Evolutionary conservation across 345 rosid species (phyloP).

Genomic region (Chamaenerion angustifolium): DNA sequence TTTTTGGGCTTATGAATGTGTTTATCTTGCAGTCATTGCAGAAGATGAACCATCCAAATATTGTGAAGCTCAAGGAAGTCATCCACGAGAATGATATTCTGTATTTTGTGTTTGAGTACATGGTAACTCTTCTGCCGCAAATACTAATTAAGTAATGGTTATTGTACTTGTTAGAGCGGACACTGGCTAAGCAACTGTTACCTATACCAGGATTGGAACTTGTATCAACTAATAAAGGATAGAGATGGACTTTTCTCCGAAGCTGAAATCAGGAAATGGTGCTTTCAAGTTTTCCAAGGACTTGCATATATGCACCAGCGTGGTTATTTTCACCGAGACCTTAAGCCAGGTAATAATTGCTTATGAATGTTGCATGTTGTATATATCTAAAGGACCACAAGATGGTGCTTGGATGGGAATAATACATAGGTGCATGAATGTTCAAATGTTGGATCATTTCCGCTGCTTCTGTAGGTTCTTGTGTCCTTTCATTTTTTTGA

Average conservation of each 20-base stretch:
- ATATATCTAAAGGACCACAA: no score
- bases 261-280: conserved; percentile 77
- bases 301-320: conserved; percentile 87
- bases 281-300: conserved; percentile 94
- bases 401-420: no score
- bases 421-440: no score
- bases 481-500: no score
- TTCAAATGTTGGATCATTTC: no score
- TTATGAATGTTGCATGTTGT: no score
- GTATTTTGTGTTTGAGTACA: conserved; percentile 85
- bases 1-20: not conserved
- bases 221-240: conserved; percentile 88
- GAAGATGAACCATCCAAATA: conserved; percentile 85
- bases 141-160: not conserved
- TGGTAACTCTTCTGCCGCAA: conserved; percentile 31
- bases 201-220: conserved; percentile 57
- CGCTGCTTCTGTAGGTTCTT: no score
- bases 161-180: not conserved
- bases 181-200: not conserved
- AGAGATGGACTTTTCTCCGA: conserved; percentile 59
- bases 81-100: conserved; percentile 77
- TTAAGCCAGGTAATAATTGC: conserved; percentile 73
- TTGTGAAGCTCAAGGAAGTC: conserved; percentile 95
- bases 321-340: conserved; percentile 96
- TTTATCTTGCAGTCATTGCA: conserved; percentile 43